Base-by-base conservation (phyloP, 2,329 filamentous ascomycete species). In the Claviceps pusilla region DNA sequence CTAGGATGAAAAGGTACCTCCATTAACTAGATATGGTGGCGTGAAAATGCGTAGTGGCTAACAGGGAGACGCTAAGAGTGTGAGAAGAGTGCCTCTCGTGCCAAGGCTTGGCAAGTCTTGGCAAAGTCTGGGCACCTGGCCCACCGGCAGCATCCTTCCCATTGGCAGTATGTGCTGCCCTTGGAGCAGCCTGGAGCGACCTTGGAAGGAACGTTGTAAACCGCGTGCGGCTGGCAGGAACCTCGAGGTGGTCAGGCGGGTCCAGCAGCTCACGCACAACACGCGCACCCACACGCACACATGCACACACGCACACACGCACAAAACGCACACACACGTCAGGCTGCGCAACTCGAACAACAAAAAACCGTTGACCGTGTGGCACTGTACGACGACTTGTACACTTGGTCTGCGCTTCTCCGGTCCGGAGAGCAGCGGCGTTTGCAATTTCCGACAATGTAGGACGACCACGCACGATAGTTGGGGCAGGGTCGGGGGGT, bases 41-140 rank as follows among this genome's bases (percentile, higher is more conserved):
- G 2, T 4, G 19, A n/a, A 11, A 16, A n/a, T 28, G 42, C n/a
- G 52, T 42, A 48, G 35, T 43, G 37, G 4, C 45, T 53, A 48
- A 53, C 52, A 33, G 4, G 4, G 41, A 33, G 61, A 66, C 62
- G 29, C 51, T 31, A n/a, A 50, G 49, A 48, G 47, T 9, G 29
- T 54, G 61, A 59, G 67, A 61, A 61, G 63, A 65, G 60, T 61
- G 58, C 52, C 59, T 54, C 46, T 43, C 5, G 28, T 64, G 66
- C 67, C 67, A 69, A 69, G 66, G 55, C 31, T 55, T 55, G 66
- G 65, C 67, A 69, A 68, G 66, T 0, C 67, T 70, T 70, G 68
- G 68, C 68, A 61, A 37, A 52, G 56, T 55, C 68, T 71, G 65
- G 68, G 68, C 68, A 62, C 60, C 60, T 61, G 63, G 62, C 62